phyloP scores from a whole-genome alignment of 1,284 basidiomycete genomes.

The Apiotrichum domesticum region DNA sequence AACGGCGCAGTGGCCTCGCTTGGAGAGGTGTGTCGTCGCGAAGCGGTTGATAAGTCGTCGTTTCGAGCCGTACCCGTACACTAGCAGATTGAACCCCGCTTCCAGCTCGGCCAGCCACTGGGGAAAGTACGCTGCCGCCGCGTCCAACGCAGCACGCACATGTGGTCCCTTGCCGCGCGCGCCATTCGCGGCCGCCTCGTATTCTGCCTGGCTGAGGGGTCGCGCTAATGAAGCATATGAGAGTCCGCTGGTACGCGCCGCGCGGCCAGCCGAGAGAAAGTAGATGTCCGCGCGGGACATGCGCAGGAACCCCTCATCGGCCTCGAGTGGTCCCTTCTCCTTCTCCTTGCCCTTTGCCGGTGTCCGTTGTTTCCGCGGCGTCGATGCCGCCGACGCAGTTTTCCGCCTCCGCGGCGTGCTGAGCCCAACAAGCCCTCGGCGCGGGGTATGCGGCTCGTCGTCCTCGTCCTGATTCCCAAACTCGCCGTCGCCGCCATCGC shows the following conservation, averaged over 20 bases:
- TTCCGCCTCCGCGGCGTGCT: conserved; percentile 26
- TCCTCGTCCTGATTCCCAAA: conserved; percentile 19
- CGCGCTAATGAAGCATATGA: conserved; percentile 66
- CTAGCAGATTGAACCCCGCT: conserved; percentile 75
- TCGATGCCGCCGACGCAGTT: conserved; percentile 21
- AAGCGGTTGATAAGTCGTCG: conserved; percentile 66
- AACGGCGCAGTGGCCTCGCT: conserved; percentile 64
- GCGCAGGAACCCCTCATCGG: conserved; percentile 39
- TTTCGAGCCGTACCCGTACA: conserved; percentile 85
- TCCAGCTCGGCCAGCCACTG: conserved; percentile 65
- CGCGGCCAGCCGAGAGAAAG: conserved; percentile 58
- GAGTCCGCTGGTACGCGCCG: conserved; percentile 64
- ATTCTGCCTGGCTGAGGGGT: conserved; percentile 49
- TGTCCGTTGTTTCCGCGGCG: conserved; percentile 18
- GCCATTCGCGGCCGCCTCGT: conserved; percentile 23
- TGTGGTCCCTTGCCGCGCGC: conserved; percentile 11
- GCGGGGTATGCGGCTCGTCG: conserved; percentile 4
- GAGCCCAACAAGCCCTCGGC: conserved; percentile 12
- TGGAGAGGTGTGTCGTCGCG: conserved; percentile 54
- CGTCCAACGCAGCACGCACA: conserved; percentile 26
- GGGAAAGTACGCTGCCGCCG: conserved; percentile 4
- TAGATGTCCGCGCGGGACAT: conserved; percentile 66
- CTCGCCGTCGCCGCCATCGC: conserved; percentile 24
- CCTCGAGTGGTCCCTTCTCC: conserved; percentile 7
- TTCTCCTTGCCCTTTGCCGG: conserved; percentile 6